phyloP scores from a whole-genome alignment of 495 filamentous ascomycete species.

The Penicillium canescens region DNA sequence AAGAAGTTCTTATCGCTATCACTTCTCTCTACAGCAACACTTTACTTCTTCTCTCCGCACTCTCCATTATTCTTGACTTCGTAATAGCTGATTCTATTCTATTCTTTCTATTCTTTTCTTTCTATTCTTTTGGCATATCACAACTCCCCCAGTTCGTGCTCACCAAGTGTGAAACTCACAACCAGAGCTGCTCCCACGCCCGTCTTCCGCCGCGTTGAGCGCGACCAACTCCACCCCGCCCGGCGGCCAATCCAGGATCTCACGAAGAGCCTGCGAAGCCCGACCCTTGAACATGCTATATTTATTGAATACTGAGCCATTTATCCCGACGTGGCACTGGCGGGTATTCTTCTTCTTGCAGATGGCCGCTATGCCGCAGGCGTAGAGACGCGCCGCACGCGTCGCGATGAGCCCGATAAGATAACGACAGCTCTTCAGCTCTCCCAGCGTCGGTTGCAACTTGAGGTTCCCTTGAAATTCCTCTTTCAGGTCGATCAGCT shows the following conservation, averaged over 20 bases:
- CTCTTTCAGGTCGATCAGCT: conserved; percentile 70
- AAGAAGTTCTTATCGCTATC: conserved; percentile 24
- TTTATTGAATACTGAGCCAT: conserved; percentile 92
- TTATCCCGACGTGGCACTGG: conserved; percentile 85
- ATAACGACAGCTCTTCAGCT: conserved; percentile 77
- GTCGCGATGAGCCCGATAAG: conserved; percentile 85
- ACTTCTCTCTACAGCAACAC: neutral
- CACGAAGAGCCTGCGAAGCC: conserved; percentile 72
- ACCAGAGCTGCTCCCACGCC: conserved; percentile 34
- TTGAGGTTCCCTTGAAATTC: conserved; percentile 69
- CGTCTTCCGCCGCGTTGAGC: conserved; percentile 31
- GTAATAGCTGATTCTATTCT: neutral
- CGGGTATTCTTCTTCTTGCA: conserved; percentile 81
- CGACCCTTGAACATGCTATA: conserved; percentile 87
- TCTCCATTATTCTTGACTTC: neutral
- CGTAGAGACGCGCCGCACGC: conserved; percentile 82
- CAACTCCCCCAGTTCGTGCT: neutral
- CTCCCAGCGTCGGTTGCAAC: conserved; percentile 62
- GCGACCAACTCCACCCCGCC: conserved; percentile 21
- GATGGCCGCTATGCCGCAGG: conserved; percentile 89
- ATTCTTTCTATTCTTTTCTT: neutral
- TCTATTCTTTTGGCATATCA: neutral
- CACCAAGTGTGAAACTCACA: conserved; percentile 22
- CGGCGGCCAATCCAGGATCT: conserved; percentile 33
- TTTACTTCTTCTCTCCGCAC: neutral